Percentiles rank a stretch among this genome's conserved stretches.
phyloP scores from a whole-genome alignment of 2,329 filamentous ascomycete genomes.

The Pseudogymnoascus sp. region DNA sequence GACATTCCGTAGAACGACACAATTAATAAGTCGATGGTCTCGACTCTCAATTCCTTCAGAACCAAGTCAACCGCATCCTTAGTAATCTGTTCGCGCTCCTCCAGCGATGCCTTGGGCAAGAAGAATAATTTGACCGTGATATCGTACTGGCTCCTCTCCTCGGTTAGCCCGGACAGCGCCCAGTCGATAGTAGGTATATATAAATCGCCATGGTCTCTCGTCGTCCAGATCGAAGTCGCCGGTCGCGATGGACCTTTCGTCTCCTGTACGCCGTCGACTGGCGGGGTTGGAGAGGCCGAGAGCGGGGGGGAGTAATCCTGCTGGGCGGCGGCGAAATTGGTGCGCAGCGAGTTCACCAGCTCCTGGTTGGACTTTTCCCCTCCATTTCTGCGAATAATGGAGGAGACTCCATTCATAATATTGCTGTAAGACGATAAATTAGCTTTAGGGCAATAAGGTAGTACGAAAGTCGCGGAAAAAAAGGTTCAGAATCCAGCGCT shows the following conservation, averaged over 20 bases:
- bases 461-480: background rate
- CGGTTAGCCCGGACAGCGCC: conserved; percentile 61
- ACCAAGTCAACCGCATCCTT: conserved; percentile 74
- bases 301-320: conserved; percentile 43
- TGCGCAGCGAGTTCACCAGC: conserved; percentile 77
- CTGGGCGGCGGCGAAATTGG: conserved; percentile 72
- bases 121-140: conserved; percentile 96
- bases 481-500: conserved; percentile 10
- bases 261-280: conserved; percentile 25
- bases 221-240: conserved; percentile 56
- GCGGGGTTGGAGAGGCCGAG: conserved; percentile 27
- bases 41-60: conserved; percentile 67
- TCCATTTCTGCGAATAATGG: conserved; percentile 72
- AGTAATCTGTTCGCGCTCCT: conserved; percentile 61
- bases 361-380: conserved; percentile 86
- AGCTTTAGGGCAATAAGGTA: conserved; percentile 8
- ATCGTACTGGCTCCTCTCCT: conserved; percentile 81
- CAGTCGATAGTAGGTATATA: conserved; percentile 76
- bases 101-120: conserved; percentile 61
- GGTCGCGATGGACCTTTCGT: conserved; percentile 26
- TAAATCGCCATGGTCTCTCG: conserved; percentile 50
- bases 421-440: conserved; percentile 21
- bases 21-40: conserved; percentile 78
- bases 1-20: conserved; percentile 88
- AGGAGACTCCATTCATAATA: conserved; percentile 67